A percentile compares a stretch with the other conserved stretches of the same genome.
Conservation (phyloP, 352 stramenopile species). For the Phytophthora palmivora region DNA sequence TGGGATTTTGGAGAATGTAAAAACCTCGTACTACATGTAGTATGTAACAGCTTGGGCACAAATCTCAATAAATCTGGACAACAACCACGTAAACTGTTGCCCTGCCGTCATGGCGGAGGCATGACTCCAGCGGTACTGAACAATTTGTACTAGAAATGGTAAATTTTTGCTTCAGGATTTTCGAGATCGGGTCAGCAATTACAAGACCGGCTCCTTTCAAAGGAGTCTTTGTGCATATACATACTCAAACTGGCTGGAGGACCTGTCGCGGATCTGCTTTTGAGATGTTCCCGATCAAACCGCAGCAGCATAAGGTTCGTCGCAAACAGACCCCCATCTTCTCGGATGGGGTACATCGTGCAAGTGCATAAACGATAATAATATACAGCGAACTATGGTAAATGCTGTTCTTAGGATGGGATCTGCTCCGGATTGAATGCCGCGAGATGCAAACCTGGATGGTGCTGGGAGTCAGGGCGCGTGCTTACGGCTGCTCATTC, state of each 20-base stretch:
- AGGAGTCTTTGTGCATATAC: no score
- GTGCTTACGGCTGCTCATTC: constrained; percentile 29
- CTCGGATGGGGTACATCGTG: constrained; percentile 26
- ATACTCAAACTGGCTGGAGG: background rate
- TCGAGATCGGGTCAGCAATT: no score
- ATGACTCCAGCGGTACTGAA: no score
- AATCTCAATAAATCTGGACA: no score
- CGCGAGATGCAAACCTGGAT: constrained; percentile 28
- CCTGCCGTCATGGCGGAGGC: no score
- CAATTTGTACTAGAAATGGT: no score
- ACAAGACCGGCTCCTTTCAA: constrained; percentile 24
- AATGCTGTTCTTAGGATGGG: constrained; percentile 31
- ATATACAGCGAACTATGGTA: constrained; percentile 23
- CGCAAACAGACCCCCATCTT: constrained; percentile 37
- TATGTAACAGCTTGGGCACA: no score
- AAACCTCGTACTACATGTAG: no score
- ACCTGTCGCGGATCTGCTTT: constrained; percentile 20
- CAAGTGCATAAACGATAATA: constrained; percentile 29
- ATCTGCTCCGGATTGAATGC: constrained; percentile 29
- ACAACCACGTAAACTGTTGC: no score
- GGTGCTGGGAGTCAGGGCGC: constrained; percentile 7
- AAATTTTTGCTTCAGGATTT: no score
- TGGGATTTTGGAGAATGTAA: no score
- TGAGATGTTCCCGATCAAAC: constrained; percentile 14
- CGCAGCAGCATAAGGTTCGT: constrained; percentile 30